These are phyloP conservation scores for Tothia fuscella DNA, from an alignment of 2,329 filamentous ascomycete genomes.

Conservation along the genomic window DNA sequence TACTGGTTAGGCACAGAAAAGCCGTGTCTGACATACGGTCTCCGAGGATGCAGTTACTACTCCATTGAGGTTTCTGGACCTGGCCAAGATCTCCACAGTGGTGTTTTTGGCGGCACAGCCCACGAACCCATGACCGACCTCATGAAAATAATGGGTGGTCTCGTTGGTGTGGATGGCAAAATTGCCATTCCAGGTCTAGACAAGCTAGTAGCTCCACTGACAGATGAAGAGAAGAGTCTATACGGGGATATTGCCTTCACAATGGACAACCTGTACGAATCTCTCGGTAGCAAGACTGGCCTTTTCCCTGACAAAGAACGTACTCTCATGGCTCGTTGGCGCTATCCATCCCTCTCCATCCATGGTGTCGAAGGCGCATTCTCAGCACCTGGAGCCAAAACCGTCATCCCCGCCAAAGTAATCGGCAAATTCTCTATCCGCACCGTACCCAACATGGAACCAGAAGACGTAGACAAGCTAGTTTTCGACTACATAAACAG, in stretches of 20 bases:
- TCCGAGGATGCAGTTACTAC: slow-evolving; percentile 98
- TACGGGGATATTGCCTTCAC: slow-evolving; percentile 87
- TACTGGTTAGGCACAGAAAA: slow-evolving; percentile 99
- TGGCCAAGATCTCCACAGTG: slow-evolving; percentile 87
- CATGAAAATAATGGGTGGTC: slow-evolving; percentile 63
- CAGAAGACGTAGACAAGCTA: slow-evolving; percentile 71
- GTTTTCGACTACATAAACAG: slow-evolving; percentile 77
- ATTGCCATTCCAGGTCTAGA: slow-evolving; percentile 90
- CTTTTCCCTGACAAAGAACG: slow-evolving; percentile 82
- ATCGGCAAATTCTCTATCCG: slow-evolving; percentile 97
- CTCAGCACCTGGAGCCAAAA: slow-evolving; percentile 88
- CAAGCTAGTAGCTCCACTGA: slow-evolving; percentile 84
- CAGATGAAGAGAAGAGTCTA: slow-evolving; percentile 73
- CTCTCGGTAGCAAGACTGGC: slow-evolving; percentile 75
- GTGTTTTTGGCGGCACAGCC: slow-evolving; percentile 90
- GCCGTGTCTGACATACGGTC: slow-evolving; percentile 92
- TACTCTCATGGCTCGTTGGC: slow-evolving; percentile 93
- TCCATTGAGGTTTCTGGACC: slow-evolving; percentile 81
- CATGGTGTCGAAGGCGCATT: slow-evolving; percentile 95
- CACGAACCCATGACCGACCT: slow-evolving; percentile 99
- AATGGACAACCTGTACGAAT: slow-evolving; percentile 91
- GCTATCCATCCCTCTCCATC: slow-evolving; percentile 83
- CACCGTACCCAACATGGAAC: slow-evolving; percentile 95
- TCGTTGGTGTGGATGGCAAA: slow-evolving; percentile 84
- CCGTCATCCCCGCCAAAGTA: slow-evolving; percentile 95